Evolutionary conservation across 129 eudicot species (phyloP), one percentile per base, ranked within the genome.

Genomic region (Saposhnikovia divaricata): DNA sequence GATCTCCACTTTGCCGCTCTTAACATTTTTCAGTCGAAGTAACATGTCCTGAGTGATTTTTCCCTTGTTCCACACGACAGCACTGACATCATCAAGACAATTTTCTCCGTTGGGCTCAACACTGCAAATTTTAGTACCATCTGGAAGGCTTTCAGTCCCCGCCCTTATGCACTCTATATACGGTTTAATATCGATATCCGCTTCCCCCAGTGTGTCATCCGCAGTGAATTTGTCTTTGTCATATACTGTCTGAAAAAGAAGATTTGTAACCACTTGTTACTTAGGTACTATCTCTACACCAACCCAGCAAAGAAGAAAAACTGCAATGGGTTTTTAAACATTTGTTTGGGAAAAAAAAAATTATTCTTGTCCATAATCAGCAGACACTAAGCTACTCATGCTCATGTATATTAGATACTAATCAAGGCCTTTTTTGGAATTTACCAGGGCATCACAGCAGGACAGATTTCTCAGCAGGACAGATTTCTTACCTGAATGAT

Each of bases 181-280:
- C 14, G 96, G 94, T 68, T 72, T 84, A 23, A 92, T 74, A 78
- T 92, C 92, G 13, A 95, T 82, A 6, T 81, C 66, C 4, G 97
- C 89, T 11, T 78, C 80, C 2, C 98, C 97, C 96, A 95, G 85
- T 78, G 57, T 59, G 80, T 95, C 98, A 63, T 92, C 94, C 4
- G 28, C 89, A 0, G 87, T 89, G 74, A 95, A 95, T 42, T 89
- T 95, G 77, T 95, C 98, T 79, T 90, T 87, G 83, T 95, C 97
- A 43, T 80, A 88, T n/a, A 95, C 97, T 0, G 86, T 78, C 98
- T 95, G 84, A 47, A 66, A 78, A 68, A 63, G 55, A 42, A 40
- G 57, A 18, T 71, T 37, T 14, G 75, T 27, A 2, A 27, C 14
- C 23, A 31, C n/a, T 27, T 12, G 40, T 57, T 57, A 23, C 25